Evolutionary conservation across 257 asterid genomes (phyloP), one percentile per base, ranked within the genome.

Genomic region (Forsythia viridissima): DNA sequence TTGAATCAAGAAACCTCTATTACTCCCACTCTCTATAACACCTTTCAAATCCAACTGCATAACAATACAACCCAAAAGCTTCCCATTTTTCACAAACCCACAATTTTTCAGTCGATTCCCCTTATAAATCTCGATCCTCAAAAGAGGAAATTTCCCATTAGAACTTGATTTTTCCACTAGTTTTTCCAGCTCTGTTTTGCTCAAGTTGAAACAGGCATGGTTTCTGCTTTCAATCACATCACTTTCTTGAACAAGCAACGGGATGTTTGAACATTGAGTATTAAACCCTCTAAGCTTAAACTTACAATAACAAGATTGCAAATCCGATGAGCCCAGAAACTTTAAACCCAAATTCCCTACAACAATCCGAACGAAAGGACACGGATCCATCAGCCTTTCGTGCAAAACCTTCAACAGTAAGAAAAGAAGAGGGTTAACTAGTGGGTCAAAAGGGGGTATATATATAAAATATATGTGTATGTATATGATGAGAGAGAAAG

Each of bases 311-410:
- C 74, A 92, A 34, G 87, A 76, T 34, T 34, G 30, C 4, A 81
- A n/a, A 21, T 46, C 79, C 0, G 85, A 57, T 36, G 70, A 76
- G 3, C 76, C 82, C 3, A 86, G 83, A 2, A 87, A 81, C 70
- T 36, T 87, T 77, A 93, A 43, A 0, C 93, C 95, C 46, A 93
- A 80, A 68, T 90, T 88, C 16, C 88, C 92, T 6, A 92, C 77
- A 1, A 88, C 89, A 72, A 93, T 87, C 40, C 99, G 95, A 37
- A 92, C 89, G 69, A 90, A 96, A 70, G 97, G 95, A 79, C 99
- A 93, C 0, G 99, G 99, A 91, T 96, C 98, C 99, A 96, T 96
- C 20, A 18, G 39, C 63, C 75, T 74, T 41, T 77, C 81, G 67
- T 15, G 57, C 73, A 36, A 65, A 51, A 15, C 38, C 16, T 13